Evolutionary conservation across 2,329 filamentous ascomycete genomes (phyloP), one percentile per base, ranked within the genome.

Genomic region (Juglanconis oblonga): DNA sequence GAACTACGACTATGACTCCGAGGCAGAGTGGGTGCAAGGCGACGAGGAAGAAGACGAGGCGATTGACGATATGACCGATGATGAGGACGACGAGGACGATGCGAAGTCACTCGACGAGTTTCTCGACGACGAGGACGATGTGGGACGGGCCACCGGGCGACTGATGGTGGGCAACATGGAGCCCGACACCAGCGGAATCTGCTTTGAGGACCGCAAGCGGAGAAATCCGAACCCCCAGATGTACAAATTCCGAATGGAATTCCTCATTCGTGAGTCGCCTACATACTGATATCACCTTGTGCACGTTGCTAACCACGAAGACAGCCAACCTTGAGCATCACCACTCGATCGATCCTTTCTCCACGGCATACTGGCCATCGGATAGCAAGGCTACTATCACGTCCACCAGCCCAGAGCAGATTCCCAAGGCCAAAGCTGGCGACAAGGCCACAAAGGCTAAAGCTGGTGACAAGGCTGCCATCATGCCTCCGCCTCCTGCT

Each of bases 91-190:
- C 42, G 64, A 79, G 0, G 89, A 90, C 59, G 88, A 86, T n/a
- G 89, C 91, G 14, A 89, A 91, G 64, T 92, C 96, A 62, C 89
- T 97, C 87, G 91, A 92, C 4, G 93, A 87, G 17, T 97, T 97
- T 69, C 79, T 97, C 1, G 93, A 97, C 66, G 91, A 96, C 67
- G 91, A 91, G 5, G 91, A 96, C 56, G 91, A 95, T 62, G 70
- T 73, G 69, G 83, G 76, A 62, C 76, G 74, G 70, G 87, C 75
- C 83, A 67, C 84, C 78, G 86, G 87, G 35, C 38, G 35, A 17
- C 48, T 57, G 38, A 35, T 57, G 31, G n/a, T 45, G 35, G 36
- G 40, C 4, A 44, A 50, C 47, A 81, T 96, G 68, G 85, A 93
- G 69, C 91, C 92, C 0, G 79, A 89, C 47, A 90, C 83, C 70